phyloP scores from a whole-genome alignment of 768 basidiomycete genomes.

The Mycena rosella region DNA sequence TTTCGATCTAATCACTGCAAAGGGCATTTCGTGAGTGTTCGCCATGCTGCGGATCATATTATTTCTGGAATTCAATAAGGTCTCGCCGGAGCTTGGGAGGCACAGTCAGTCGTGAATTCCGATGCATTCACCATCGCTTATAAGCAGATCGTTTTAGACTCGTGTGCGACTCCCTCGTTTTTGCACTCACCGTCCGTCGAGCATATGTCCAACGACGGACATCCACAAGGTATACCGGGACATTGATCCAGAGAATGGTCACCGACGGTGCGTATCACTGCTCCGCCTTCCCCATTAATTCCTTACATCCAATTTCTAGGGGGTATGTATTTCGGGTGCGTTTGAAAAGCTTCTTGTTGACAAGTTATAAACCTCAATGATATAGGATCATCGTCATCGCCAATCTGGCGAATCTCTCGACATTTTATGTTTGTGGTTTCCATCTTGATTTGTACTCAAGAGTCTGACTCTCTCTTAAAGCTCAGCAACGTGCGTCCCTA shows the following conservation, averaged over 20 bases:
- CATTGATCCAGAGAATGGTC: conserved; percentile 17
- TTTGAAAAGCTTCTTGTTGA: neutral
- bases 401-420: conserved; percentile 18
- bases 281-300: neutral
- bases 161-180: conserved; percentile 22
- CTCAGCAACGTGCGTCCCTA: conserved; percentile 10
- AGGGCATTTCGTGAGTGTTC: conserved; percentile 18
- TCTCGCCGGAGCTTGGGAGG: conserved; percentile 28
- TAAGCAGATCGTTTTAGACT: neutral
- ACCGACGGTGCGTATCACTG: conserved; percentile 1
- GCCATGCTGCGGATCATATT: neutral
- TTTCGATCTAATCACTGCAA: neutral
- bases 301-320: conserved; percentile 3
- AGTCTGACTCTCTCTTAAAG: neutral
- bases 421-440: conserved; percentile 17
- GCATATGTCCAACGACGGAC: conserved; percentile 21
- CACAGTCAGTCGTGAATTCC: neutral
- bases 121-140: no score
- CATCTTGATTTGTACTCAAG: neutral
- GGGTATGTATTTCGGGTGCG: conserved; percentile 27
- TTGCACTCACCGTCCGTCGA: conserved; percentile 17
- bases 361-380: neutral
- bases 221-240: neutral
- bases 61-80: neutral
- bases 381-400: conserved; percentile 17